Base-by-base conservation (phyloP, 2,329 filamentous ascomycete genomes). In the Aplosporella prunicola region DNA sequence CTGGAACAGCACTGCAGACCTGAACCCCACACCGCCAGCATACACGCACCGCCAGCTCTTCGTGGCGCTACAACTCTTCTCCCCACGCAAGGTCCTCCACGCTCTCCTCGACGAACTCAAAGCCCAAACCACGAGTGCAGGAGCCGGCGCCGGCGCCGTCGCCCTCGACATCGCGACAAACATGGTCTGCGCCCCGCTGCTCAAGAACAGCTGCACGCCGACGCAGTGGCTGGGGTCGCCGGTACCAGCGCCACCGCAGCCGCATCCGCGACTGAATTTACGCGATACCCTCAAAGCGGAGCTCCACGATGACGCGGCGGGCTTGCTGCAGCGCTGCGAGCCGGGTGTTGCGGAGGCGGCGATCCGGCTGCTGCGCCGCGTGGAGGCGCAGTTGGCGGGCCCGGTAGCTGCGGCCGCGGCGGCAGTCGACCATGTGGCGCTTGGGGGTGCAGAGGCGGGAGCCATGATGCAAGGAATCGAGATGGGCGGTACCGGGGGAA, bases 31-130 rank as follows among this genome's bases (percentile, higher is more conserved):
- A 2, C 71, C 72, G 5, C 69, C 81, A 0, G 68, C 71, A 9
- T 89, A 88, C 54, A 83, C 80, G 0, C 81, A 87, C 51, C 75
- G 79, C 4, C 78, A 82, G 45, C 62, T 86, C 3, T 68, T 83
- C 7, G 68, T 71, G 0, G 75, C 71, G 0, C 57, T 75, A 23
- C 71, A 72, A 39, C 63, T 82, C 20, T 60, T 82, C 1, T 81
- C 81, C 0, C 72, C 79, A 0, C 72, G 67, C 41, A 65, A 69
- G 4, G 61, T 84, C 0, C 58, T 89, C 1, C 57, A 67, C 2
- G 60, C 76, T 5, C 72, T 89, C 15, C 52, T 85, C 9, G 76
- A 85, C 6, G 82, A 87, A 47, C 59, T 85, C 5, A 75, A 73
- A 47, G 59, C 71, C 13, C 75, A 81, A 44, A 74, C 72, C 0